Percentiles rank a stretch among this genome's conserved stretches.
Evolutionary conservation across 768 basidiomycete species (phyloP).

Genomic region (Paxillus involutus): DNA sequence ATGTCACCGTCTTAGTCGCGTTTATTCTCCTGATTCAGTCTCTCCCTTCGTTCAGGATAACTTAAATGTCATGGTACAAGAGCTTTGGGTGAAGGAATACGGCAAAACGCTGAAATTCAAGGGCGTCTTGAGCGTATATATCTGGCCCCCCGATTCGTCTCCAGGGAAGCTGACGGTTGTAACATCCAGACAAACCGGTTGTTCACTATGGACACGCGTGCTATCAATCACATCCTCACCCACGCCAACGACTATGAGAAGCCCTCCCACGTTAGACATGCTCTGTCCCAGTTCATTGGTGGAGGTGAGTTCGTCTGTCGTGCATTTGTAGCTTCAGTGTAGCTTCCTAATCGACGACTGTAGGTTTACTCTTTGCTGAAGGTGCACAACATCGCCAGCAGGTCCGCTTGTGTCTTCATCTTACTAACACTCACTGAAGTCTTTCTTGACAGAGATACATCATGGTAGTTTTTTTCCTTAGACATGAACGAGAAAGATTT

Average conservation of each 20-base stretch:
- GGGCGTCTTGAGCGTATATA: constrained; percentile 44
- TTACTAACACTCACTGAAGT: too few species aligned
- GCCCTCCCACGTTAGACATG: too few species aligned
- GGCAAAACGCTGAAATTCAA: constrained; percentile 47
- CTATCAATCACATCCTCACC: too few species aligned
- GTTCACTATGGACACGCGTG: constrained; percentile 49
- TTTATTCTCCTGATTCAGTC: too few species aligned
- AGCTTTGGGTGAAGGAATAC: constrained; percentile 48
- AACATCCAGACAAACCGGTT: constrained; percentile 37
- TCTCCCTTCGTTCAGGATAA: constrained; percentile 19
- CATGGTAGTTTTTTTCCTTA: too few species aligned
- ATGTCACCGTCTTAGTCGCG: constrained; percentile 3
- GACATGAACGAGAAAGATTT: background rate
- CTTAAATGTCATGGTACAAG: constrained; percentile 27
- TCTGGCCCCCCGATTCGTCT: background rate
- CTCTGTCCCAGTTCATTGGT: constrained; percentile 44
- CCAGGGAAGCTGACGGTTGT: background rate
- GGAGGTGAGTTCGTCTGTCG: constrained; percentile 26
- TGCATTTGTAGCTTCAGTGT: too few species aligned
- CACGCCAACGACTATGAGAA: too few species aligned
- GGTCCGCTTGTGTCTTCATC: too few species aligned
- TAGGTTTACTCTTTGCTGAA: constrained; percentile 51
- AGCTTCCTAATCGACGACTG: background rate
- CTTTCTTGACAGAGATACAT: too few species aligned
- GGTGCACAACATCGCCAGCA: constrained; percentile 34